Percentiles rank a stretch among this genome's conserved stretches.
Evolutionary conservation across 306 rosid species (phyloP).

Genomic region (Trichosanthes truncata): DNA sequence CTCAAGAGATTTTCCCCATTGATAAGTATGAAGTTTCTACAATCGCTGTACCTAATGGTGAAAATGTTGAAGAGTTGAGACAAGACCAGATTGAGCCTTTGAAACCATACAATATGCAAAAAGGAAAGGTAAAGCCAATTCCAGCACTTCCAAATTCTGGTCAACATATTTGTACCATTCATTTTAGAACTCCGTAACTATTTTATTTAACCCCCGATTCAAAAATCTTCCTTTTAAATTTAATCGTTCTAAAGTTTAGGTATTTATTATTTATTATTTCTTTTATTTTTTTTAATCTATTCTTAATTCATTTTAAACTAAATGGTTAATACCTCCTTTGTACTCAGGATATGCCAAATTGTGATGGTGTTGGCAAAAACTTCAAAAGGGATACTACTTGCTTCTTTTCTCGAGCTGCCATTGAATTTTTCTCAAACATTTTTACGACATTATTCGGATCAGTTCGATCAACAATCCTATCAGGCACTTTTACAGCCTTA

Average conservation of each 20-base stretch:
- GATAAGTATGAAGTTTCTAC: slow-evolving; percentile 57
- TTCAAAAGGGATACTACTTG: slow-evolving; percentile 40
- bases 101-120: slow-evolving; percentile 24
- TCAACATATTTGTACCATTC: background rate
- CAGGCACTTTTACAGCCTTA: slow-evolving; percentile 29
- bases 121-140: slow-evolving; percentile 44
- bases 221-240: background rate
- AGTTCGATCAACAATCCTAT: slow-evolving; percentile 36
- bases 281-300: background rate
- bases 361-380: slow-evolving; percentile 19
- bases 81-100: slow-evolving; percentile 37
- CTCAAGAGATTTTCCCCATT: slow-evolving; percentile 58
- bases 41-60: slow-evolving; percentile 35
- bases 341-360: slow-evolving; percentile 42
- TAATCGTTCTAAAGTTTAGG: background rate
- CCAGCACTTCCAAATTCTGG: background rate
- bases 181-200: background rate
- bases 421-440: slow-evolving; percentile 54
- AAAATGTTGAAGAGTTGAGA: slow-evolving; percentile 39
- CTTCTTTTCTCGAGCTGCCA: slow-evolving; percentile 62
- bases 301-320: background rate
- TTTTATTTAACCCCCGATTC: background rate
- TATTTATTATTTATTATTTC: background rate
- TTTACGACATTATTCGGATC: slow-evolving; percentile 45
- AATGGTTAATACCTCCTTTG: slow-evolving; percentile 2